Conservation (phyloP, 345 rosid genomes). For the Lenwebbia sp. region DNA sequence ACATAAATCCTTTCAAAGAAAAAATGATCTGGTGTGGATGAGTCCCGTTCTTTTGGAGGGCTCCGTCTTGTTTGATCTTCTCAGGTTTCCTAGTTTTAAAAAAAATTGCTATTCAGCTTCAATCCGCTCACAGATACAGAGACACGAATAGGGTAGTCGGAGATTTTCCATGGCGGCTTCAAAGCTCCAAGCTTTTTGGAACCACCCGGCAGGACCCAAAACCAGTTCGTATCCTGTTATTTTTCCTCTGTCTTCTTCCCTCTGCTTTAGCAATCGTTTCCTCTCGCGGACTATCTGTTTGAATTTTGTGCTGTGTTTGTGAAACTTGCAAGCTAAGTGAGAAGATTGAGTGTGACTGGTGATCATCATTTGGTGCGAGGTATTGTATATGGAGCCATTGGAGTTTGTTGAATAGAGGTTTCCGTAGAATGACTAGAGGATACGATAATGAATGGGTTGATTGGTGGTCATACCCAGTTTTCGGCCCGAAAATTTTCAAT, state of each 20-base stretch:
- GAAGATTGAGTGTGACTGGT: background rate
- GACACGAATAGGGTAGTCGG: background rate
- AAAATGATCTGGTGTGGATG: background rate
- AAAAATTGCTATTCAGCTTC: background rate
- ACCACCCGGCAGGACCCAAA: slow-evolving; percentile 90
- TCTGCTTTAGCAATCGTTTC: background rate
- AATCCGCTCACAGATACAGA: background rate
- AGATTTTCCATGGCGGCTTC: slow-evolving; percentile 47
- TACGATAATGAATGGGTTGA: background rate
- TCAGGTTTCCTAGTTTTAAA: background rate
- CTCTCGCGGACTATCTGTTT: background rate
- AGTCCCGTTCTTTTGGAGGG: background rate
- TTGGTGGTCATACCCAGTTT: background rate
- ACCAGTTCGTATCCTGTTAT: slow-evolving; percentile 43
- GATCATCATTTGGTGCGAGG: background rate
- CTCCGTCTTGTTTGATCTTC: background rate
- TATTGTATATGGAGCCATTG: background rate
- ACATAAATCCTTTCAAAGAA: background rate
- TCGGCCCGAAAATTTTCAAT: background rate
- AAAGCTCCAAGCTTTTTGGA: slow-evolving; percentile 87
- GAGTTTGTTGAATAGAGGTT: background rate
- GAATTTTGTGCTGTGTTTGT: background rate
- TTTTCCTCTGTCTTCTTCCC: background rate
- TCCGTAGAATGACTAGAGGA: background rate
- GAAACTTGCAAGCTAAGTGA: background rate